These are phyloP conservation scores for Lentithecium fluviatile DNA, from an alignment of 495 filamentous ascomycete species.

Conservation along the genomic window DNA sequence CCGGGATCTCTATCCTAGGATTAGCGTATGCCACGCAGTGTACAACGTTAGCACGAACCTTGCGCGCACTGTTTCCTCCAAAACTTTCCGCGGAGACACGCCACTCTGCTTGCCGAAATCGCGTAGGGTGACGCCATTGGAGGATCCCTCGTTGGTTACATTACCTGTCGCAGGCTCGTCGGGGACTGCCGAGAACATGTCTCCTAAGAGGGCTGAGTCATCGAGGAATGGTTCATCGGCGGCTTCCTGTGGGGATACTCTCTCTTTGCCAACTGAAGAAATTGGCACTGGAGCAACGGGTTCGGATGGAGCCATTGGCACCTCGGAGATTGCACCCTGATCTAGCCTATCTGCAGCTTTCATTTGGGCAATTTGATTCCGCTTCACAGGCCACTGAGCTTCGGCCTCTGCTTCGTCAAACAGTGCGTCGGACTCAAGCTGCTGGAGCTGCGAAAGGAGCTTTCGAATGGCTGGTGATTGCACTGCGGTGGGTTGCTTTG, in stretches of 20 bases:
- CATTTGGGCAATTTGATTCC: constrained; percentile 64
- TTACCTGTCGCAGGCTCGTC: constrained; percentile 1
- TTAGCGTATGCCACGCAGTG: not conserved
- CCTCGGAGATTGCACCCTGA: not conserved
- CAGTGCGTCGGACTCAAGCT: constrained; percentile 78
- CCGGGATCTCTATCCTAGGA: constrained; percentile 57
- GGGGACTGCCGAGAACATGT: constrained; percentile 53
- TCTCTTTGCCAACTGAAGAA: not conserved
- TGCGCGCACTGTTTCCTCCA: constrained; percentile 85
- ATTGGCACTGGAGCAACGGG: not conserved
- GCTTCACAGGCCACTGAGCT: constrained; percentile 65
- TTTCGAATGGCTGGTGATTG: constrained; percentile 56
- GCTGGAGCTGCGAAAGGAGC: constrained; percentile 66
- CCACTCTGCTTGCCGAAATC: constrained; percentile 83
- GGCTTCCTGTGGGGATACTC: not conserved
- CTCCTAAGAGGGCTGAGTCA: constrained; percentile 58
- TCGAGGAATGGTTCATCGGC: not conserved
- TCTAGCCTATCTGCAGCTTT: constrained; percentile 40
- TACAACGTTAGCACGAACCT: constrained; percentile 53
- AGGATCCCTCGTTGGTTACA: not conserved
- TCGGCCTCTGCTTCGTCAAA: constrained; percentile 80
- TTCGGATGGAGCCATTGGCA: not conserved
- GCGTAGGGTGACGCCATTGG: constrained; percentile 56
- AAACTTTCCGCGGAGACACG: constrained; percentile 64
- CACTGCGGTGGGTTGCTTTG: constrained; percentile 22